These are phyloP conservation scores for Volvox reticuliferus DNA, from an alignment of 139 green algal species.

Conservation along the genomic window DNA sequence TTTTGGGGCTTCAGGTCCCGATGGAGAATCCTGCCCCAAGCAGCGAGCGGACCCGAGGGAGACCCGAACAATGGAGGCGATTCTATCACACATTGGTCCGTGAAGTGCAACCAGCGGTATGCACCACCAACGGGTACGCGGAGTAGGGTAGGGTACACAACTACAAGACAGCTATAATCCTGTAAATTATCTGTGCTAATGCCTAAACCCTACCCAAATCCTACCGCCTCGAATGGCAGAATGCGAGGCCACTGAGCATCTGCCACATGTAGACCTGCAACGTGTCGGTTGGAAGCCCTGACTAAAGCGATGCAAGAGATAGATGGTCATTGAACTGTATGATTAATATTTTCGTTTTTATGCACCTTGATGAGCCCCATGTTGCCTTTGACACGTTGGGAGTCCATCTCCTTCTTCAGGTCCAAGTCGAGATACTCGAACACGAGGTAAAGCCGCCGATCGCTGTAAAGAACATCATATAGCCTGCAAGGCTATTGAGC, in stretches of 20 bases:
- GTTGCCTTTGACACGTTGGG: slow-evolving; percentile 71
- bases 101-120: no score
- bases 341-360: not conserved
- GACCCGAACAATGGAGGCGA: no score
- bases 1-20: slow-evolving; percentile 99
- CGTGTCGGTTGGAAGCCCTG: no score
- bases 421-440: slow-evolving; percentile 99
- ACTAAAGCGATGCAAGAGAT: no score
- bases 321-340: no score
- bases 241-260: slow-evolving; percentile 93
- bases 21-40: slow-evolving; percentile 85
- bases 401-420: slow-evolving; percentile 98
- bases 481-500: slow-evolving; percentile 75
- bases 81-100: no score
- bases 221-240: slow-evolving; percentile 92
- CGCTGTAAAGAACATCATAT: slow-evolving; percentile 92
- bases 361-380: slow-evolving; percentile 85
- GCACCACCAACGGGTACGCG: no score
- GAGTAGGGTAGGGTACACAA: no score
- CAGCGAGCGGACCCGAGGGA: not conserved
- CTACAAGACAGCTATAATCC: no score
- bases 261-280: slow-evolving; percentile 95
- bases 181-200: not conserved
- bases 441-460: slow-evolving; percentile 93
- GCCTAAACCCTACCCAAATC: not conserved